Base-by-base conservation (phyloP, 257 asterid species). In the Nicotiana tabacum region DNA sequence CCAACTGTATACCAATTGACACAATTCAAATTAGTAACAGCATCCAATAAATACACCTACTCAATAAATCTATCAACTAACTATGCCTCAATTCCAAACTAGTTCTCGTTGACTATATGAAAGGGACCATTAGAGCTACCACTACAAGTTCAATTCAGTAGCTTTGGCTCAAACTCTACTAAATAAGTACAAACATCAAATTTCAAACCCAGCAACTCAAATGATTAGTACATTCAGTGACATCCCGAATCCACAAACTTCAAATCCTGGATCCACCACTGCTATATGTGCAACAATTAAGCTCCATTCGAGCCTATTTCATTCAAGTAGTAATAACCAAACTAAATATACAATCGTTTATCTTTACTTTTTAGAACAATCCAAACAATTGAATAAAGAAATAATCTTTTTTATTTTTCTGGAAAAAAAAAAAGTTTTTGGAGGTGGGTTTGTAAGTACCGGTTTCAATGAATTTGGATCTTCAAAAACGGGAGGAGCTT, bases 401-500 rank as follows among this genome's bases (percentile, higher is more conserved):
- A 46, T 21, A 48, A 15, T 3, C 4, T 39, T n/a, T 10, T 43
- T 70, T 43, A 43, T 43, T 43, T 43, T 12, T 4, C 2, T 27
- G 18, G n/a, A 7, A 46, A 18, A 9, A 78, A 21, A 21, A 37
- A 30, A 0, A 15, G 7, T 3, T 51, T 74, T 74, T 74, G 21
- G 61, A 74, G 80, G 64, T 48, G 64, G 43, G 9, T 27, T 48
- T 3, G 43, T 29, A 74, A 4, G 24, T 79, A 56, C 80, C 88
- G 88, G 88, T 39, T 90, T 91, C 88, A 94, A 85, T 13, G 99
- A 96, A 90, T 88, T 93, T 21, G 99, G 99, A 90, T 94, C 98
- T 88, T 94, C 97, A 82, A 96, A 86, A 1, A 91, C 78, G 8
- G 99, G 97, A 84, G 95, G 85, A 77, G 92, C 94, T 82, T 93